These are phyloP conservation scores for Astrothelium subdiscretum DNA, from an alignment of 495 filamentous ascomycete species.

Conservation along the genomic window DNA sequence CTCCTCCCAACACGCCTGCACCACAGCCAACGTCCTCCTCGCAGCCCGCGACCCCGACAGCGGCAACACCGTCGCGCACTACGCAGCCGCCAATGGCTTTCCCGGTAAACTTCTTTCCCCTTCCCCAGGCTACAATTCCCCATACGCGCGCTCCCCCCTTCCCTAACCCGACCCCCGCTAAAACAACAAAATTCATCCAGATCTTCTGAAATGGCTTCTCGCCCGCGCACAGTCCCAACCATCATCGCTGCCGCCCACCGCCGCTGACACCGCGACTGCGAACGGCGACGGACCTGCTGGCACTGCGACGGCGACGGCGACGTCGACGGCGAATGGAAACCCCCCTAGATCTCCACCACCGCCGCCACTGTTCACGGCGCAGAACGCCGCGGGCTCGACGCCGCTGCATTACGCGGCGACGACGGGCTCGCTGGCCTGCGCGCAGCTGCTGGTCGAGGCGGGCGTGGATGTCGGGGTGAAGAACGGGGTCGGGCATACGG, in stretches of 20 bases:
- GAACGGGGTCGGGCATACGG: slow-evolving; percentile 76
- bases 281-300: too few relatives aligned
- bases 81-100: slow-evolving; percentile 73
- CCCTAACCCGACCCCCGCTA: neutral
- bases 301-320: too few relatives aligned
- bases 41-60: slow-evolving; percentile 57
- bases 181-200: neutral
- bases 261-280: neutral
- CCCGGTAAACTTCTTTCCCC: too few relatives aligned
- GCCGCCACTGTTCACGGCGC: slow-evolving; percentile 44
- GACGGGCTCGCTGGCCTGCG: slow-evolving; percentile 70
- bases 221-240: neutral
- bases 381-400: slow-evolving; percentile 76
- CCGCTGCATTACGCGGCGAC: slow-evolving; percentile 84
- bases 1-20: slow-evolving; percentile 39
- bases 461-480: slow-evolving; percentile 62
- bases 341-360: slow-evolving; percentile 13
- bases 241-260: neutral
- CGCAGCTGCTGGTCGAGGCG: slow-evolving; percentile 60
- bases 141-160: too few relatives aligned
- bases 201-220: slow-evolving; percentile 10
- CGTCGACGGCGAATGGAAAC: too few relatives aligned
- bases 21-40: slow-evolving; percentile 45
- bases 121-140: too few relatives aligned
- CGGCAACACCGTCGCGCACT: slow-evolving; percentile 68